Base-by-base conservation (phyloP, 2,329 filamentous ascomycete species). In the Ceratocystiopsis minuta region DNA sequence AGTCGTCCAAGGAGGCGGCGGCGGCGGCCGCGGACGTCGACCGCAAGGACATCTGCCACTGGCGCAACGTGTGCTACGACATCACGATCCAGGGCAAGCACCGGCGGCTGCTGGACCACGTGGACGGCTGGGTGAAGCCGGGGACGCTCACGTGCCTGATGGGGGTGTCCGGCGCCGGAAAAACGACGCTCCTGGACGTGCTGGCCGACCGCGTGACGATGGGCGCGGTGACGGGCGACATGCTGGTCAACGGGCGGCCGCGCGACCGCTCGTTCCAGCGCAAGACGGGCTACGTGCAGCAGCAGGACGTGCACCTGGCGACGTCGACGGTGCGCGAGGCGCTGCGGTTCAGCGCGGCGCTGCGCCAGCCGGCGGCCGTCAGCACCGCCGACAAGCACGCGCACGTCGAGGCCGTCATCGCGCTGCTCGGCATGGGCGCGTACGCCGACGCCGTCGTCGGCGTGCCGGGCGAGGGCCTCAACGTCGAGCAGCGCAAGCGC, bases 101-200 rank as follows among this genome's bases (percentile, higher is more conserved):
- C 2, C 72, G 85, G 15, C 75, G 79, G 36, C 81, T 95, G 52
- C 64, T 95, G 45, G 78, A 94, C 52, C 67, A 90, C 47, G 82
- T 94, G 13, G 81, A 92, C 54, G 87, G 87, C 33, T 95, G 84
- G 82, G 85, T 95, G 45, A 90, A 92, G 60, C 87, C 87, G 3
- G 87, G 87, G 45, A 93, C 84, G 15, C 59, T 93, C 42, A 94
- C 86, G 13, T 86, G 84, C 34, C 67, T 93, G 3, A 94, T 94
- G 86, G 82, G 85, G 62, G 83, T 87, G 9, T 86, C 80, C 31
- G 86, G 87, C 50, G 87, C 87, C n/a, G 87, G 87, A 45, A 95
- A 95, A 60, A 95, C 87, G 0, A 94, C 87, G 1, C 70, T 95
- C 24, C 64, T 95, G 31, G 83, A 94, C 59, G 82, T 83, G 33